phyloP scores from a whole-genome alignment of 805 yeast species.

The Saccharomycopsis sp. region DNA sequence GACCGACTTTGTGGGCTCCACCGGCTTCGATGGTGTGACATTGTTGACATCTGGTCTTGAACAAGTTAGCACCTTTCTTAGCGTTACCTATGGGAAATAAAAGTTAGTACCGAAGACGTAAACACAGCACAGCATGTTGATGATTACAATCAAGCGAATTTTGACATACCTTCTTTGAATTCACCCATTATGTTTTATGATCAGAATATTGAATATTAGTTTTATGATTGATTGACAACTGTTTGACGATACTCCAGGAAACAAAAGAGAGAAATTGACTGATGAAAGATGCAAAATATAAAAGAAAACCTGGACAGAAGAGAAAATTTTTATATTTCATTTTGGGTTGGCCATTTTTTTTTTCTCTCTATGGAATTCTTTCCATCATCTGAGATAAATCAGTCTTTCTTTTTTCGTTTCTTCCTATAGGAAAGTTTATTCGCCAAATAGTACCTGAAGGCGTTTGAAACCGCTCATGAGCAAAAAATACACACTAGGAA shows the following conservation, averaged over 20 bases:
- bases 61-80: constrained; percentile 94
- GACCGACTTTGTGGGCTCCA: constrained; percentile 98
- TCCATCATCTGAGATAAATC: background rate
- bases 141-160: background rate
- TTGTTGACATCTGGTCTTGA: constrained; percentile 98
- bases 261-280: background rate
- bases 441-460: background rate
- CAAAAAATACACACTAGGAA: background rate
- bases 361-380: background rate
- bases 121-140: background rate
- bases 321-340: constrained; percentile 2
- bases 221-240: background rate
- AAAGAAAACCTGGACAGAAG: background rate
- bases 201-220: constrained; percentile 3
- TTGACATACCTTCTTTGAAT: constrained; percentile 19
- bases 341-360: background rate
- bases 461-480: background rate
- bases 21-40: constrained; percentile 96
- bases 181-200: constrained; percentile 16
- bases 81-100: constrained; percentile 50
- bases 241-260: background rate
- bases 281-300: background rate
- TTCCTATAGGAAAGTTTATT: background rate
- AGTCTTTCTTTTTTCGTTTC: background rate
- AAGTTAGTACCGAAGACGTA: constrained; percentile 4